Base-by-base conservation (phyloP, 768 basidiomycete species). In the Scleroderma citrinum region DNA sequence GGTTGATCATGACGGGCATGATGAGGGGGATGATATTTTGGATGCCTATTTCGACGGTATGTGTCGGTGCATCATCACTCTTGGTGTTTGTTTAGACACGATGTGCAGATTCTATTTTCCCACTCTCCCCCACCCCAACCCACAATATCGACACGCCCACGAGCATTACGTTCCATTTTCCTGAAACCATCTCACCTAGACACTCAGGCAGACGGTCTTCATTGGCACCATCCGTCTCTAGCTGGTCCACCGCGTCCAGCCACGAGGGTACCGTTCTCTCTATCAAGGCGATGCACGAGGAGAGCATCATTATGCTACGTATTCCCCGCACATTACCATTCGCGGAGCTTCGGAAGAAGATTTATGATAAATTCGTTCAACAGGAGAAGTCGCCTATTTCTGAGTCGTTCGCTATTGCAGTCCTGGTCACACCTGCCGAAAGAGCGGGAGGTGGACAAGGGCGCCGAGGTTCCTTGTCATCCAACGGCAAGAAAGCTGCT, bases 341-440 rank as follows among this genome's bases (percentile, higher is more conserved):
- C 48, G 56, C 63, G 16, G 79, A 81, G 39, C 57, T 88, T 14
- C 81, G 82, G 50, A 67, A 68, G 45, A 75, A 76, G 42, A 68
- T 90, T 21, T 76, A 76, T 52, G 77, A 82, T 47, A 87, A 87
- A 57, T 82, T 89, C 59, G 72, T 76, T n/a, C 70, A 73, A 20
- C 77, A 81, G 56, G 83, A 82, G 61, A 75, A 74, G 42, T 55
- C 81, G 37, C 69, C 73, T 12, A 75, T 87, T 20, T 72, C 73
- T 0, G 67, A 73, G 7, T 65, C 71, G 1, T 88, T 88, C 59
- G 73, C 71, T 7, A 64, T 88, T 29, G 78, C 76, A 17, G 75
- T 80, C 55, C 58, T 77, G 41, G 70, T 78, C 47, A 73, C 57
- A 48, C 29, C 57, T 8, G 46, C 53, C 30, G 59, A 56, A 16